Evolutionary conservation across 140 eudicot genomes (phyloP).

Genomic region (Anethum foeniculum): DNA sequence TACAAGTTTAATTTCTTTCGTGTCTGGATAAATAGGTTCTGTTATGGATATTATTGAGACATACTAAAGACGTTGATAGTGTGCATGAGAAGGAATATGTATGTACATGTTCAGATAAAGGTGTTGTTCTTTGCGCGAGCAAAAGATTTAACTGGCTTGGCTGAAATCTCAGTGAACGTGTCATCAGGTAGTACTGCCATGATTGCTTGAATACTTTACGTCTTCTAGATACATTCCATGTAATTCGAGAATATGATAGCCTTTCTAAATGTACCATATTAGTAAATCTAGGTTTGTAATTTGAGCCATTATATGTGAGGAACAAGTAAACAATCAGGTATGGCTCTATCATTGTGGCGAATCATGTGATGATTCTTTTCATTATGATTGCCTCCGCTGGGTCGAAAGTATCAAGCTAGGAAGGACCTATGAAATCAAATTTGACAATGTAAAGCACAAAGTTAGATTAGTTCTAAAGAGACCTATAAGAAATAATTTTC

Average conservation of each 20-base stretch:
- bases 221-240: not conserved
- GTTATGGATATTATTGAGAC: conserved; percentile 24
- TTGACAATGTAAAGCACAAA: too few relatives aligned
- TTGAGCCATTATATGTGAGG: too few relatives aligned
- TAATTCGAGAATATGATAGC: not conserved
- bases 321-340: too few relatives aligned
- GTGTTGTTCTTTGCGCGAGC: conserved; percentile 87
- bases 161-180: conserved; percentile 57
- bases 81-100: conserved; percentile 13
- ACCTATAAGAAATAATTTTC: too few relatives aligned
- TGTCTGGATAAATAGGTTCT: not conserved
- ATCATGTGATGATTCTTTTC: too few relatives aligned
- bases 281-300: too few relatives aligned
- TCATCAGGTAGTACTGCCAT: conserved; percentile 64
- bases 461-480: too few relatives aligned
- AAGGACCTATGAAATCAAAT: too few relatives aligned
- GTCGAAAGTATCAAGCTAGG: too few relatives aligned
- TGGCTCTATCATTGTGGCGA: too few relatives aligned
- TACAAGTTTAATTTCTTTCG: not conserved
- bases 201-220: conserved; percentile 56
- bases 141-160: conserved; percentile 69
- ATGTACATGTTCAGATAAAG: conserved; percentile 38
- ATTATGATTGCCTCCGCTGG: too few relatives aligned
- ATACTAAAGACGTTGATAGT: conserved; percentile 11
- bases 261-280: not conserved